phyloP scores from a whole-genome alignment of 805 yeast species.

The Torulaspora gathmanii region DNA sequence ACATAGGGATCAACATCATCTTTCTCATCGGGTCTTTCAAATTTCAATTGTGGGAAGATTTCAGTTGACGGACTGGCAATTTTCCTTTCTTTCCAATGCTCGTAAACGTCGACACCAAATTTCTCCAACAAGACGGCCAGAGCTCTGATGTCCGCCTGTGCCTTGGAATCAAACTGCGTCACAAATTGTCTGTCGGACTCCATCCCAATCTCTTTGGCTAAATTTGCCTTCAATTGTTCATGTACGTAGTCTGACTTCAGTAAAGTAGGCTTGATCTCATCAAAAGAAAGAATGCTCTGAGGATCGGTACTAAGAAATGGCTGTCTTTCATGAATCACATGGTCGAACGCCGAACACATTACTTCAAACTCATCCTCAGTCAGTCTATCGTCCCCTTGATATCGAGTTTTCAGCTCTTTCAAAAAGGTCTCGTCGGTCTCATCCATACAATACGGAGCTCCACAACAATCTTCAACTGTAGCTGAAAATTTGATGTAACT shows the following conservation, averaged over 20 bases:
- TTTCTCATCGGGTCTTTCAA: conserved; percentile 82
- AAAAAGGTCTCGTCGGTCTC: conserved; percentile 77
- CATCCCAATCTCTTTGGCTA: conserved; percentile 52
- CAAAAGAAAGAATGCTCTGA: conserved; percentile 59
- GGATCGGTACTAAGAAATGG: conserved; percentile 89
- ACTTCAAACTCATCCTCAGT: conserved; percentile 84
- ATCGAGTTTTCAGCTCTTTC: conserved; percentile 23
- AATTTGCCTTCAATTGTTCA: conserved; percentile 52
- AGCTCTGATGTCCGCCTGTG: conserved; percentile 41
- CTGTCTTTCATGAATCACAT: conserved; percentile 69
- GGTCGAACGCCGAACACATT: conserved; percentile 68
- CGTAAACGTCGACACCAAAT: conserved; percentile 66
- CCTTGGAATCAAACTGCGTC: conserved; percentile 47
- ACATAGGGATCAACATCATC: conserved; percentile 94
- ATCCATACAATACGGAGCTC: conserved; percentile 84
- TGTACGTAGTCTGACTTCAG: conserved; percentile 38
- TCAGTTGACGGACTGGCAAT: conserved; percentile 63
- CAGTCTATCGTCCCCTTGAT: conserved; percentile 35
- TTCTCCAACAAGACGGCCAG: conserved; percentile 45
- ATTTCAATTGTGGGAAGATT: conserved; percentile 69
- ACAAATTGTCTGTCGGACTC: conserved; percentile 44
- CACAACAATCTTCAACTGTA: conserved; percentile 91
- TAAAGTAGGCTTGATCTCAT: conserved; percentile 58
- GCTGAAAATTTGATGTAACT: conserved; percentile 85
- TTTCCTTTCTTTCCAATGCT: conserved; percentile 77